Evolutionary conservation across 2,329 filamentous ascomycete species (phyloP).

Genomic region (Didymellaceae sp.): DNA sequence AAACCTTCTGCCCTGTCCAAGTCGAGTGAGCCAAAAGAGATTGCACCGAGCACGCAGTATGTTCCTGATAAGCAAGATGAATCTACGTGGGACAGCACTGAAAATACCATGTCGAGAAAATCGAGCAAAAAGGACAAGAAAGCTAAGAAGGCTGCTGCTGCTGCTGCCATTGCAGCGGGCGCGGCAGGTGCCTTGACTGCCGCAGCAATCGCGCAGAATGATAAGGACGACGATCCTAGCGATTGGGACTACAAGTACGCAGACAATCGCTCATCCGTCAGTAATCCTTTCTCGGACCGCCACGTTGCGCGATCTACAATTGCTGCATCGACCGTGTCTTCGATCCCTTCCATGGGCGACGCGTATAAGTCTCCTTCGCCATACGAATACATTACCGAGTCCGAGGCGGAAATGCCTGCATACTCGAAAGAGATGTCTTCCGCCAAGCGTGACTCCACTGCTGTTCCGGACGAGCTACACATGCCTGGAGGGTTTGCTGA

Average conservation of each 20-base stretch:
- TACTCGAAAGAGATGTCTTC: constrained; percentile 41
- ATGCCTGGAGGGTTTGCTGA: constrained; percentile 69
- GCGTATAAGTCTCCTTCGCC: constrained; percentile 46
- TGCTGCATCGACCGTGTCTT: constrained; percentile 28
- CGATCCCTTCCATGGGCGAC: constrained; percentile 28
- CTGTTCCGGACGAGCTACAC: constrained; percentile 65
- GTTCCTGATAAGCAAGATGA: constrained; percentile 35
- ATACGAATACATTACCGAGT: constrained; percentile 52
- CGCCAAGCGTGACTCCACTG: constrained; percentile 44
- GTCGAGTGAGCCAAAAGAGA: constrained; percentile 25
- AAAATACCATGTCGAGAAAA: constrained; percentile 36
- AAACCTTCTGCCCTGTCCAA: constrained; percentile 31
- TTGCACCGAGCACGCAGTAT: constrained; percentile 40
- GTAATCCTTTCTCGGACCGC: constrained; percentile 39
- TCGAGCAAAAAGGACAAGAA: constrained; percentile 43
- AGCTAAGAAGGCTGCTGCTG: constrained; percentile 32
- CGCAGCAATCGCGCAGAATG: constrained; percentile 28
- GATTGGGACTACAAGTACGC: constrained; percentile 22
- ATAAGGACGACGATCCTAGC: constrained; percentile 20
- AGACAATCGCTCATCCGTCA: constrained; percentile 30
- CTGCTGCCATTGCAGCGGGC: constrained; percentile 24
- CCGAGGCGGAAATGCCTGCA: constrained; percentile 37
- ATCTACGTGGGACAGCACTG: constrained; percentile 30
- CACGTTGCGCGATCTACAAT: constrained; percentile 31
- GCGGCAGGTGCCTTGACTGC: constrained; percentile 23